Conservation (phyloP, 2,329 filamentous ascomycete genomes). For the Ilyonectria sp. region DNA sequence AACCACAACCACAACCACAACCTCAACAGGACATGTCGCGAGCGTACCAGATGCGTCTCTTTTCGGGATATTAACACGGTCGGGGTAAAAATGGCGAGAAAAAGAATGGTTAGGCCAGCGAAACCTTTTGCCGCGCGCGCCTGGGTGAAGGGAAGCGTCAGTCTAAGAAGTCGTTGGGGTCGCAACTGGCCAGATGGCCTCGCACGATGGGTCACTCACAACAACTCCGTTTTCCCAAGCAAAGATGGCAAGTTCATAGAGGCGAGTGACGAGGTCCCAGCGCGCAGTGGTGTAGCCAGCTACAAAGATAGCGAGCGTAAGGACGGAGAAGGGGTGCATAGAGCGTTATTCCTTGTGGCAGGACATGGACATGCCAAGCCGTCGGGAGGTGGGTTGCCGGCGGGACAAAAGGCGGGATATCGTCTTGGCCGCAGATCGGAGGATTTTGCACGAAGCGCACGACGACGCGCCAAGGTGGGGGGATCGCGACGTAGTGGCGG, state of each 20-base stretch:
- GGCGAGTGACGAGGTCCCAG: constrained; percentile 96
- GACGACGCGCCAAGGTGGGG: not conserved
- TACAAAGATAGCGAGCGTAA: constrained; percentile 98
- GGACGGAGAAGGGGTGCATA: constrained; percentile 98
- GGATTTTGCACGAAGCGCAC: constrained; percentile 5
- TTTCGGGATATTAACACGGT: constrained; percentile 85
- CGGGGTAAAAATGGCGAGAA: constrained; percentile 87
- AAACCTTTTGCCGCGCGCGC: constrained; percentile 90
- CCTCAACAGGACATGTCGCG: constrained; percentile 15
- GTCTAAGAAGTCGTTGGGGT: constrained; percentile 1
- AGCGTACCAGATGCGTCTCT: constrained; percentile 83
- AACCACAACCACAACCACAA: not conserved
- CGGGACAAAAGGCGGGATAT: constrained; percentile 32
- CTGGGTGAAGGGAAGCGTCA: constrained; percentile 60
- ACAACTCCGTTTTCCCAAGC: constrained; percentile 99
- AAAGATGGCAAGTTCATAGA: constrained; percentile 97
- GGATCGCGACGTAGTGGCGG: constrained; percentile 1
- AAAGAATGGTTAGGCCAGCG: constrained; percentile 84
- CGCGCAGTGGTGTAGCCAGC: constrained; percentile 99
- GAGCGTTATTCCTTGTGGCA: constrained; percentile 62
- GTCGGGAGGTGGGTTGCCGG: constrained; percentile 40
- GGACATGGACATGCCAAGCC: constrained; percentile 57
- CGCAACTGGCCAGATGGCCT: constrained; percentile 1
- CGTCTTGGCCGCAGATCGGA: constrained; percentile 23
- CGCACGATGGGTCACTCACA: constrained; percentile 66